A percentile compares a stretch with the other conserved stretches of the same genome.
Evolutionary conservation across 208 protist genomes (phyloP).

Genomic region (Crithidia acanthocephali): DNA sequence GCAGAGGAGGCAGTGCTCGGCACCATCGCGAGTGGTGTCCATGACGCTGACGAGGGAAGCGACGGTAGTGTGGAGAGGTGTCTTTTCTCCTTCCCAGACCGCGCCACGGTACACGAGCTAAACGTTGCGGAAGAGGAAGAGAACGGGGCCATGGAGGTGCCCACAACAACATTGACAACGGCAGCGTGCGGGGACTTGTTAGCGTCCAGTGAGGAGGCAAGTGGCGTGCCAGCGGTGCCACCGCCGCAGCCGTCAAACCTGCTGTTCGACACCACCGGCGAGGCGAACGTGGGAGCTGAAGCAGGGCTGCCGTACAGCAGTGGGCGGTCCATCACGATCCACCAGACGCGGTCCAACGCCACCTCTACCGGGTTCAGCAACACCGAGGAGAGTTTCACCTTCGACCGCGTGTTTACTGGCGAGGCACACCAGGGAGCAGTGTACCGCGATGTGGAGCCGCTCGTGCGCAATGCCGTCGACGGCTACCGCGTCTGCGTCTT

Average conservation of each 20-base stretch:
- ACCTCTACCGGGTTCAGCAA: constrained; percentile 62
- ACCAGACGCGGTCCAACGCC: constrained; percentile 66
- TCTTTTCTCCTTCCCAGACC: constrained; percentile 32
- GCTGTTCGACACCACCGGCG: not conserved
- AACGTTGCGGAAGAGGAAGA: constrained; percentile 3
- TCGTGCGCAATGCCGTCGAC: constrained; percentile 92
- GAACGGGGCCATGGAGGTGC: not conserved
- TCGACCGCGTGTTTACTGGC: constrained; percentile 55
- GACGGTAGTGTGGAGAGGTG: not conserved
- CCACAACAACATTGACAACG: not conserved
- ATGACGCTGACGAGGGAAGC: constrained; percentile 1
- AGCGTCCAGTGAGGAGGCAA: too few relatives aligned
- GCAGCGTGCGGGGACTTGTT: not conserved
- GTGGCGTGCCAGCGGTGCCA: not conserved
- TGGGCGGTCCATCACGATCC: constrained; percentile 39
- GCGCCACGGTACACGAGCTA: not conserved
- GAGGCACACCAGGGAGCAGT: constrained; percentile 61
- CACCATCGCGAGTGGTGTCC: too few relatives aligned
- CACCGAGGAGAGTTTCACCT: constrained; percentile 47
- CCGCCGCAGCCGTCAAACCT: not conserved
- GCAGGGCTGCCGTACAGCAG: constrained; percentile 4
- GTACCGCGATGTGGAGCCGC: constrained; percentile 89
- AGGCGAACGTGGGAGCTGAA: not conserved
- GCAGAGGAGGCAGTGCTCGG: constrained; percentile 2
- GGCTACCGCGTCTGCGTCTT: constrained; percentile 93